Evolutionary conservation across 805 yeast genomes (phyloP).

Genomic region (Ogataea populi-albae): DNA sequence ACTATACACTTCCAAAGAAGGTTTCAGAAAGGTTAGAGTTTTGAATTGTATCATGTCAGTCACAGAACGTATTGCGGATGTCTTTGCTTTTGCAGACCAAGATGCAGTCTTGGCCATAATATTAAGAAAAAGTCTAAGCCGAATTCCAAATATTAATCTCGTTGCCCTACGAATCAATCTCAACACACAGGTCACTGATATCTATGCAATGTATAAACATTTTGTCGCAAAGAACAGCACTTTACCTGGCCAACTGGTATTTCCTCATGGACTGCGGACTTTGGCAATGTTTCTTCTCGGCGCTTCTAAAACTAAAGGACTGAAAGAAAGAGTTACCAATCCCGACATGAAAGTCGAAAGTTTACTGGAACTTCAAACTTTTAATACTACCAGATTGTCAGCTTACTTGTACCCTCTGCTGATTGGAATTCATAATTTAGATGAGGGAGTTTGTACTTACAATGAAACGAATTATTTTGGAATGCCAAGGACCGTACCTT

Average conservation of each 20-base stretch:
- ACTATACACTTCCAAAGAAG: constrained; percentile 74
- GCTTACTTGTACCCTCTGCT: constrained; percentile 78
- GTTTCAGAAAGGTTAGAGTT: constrained; percentile 82
- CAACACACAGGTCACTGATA: constrained; percentile 44
- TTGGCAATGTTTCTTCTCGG: constrained; percentile 66
- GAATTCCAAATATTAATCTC: constrained; percentile 38
- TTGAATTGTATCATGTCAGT: constrained; percentile 80
- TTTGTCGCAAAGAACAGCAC: constrained; percentile 41
- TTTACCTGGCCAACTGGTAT: constrained; percentile 60
- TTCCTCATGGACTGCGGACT: constrained; percentile 78
- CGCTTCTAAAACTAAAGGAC: constrained; percentile 64
- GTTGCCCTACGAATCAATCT: constrained; percentile 33
- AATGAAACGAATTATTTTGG: constrained; percentile 42
- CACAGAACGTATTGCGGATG: constrained; percentile 66
- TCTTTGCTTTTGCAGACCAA: constrained; percentile 78
- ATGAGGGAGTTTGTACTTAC: constrained; percentile 52
- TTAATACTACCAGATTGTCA: constrained; percentile 55
- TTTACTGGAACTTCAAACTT: constrained; percentile 46
- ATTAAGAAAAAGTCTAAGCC: constrained; percentile 45
- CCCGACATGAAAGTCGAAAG: constrained; percentile 67
- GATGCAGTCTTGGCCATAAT: constrained; percentile 57
- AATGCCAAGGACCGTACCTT: constrained; percentile 50
- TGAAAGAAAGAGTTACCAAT: constrained; percentile 47
- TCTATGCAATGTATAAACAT: constrained; percentile 57
- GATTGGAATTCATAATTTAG: constrained; percentile 64